A percentile compares a stretch with the other conserved stretches of the same genome.
Evolutionary conservation across 768 basidiomycete species (phyloP).

Genomic region (Termitomyces sp.): DNA sequence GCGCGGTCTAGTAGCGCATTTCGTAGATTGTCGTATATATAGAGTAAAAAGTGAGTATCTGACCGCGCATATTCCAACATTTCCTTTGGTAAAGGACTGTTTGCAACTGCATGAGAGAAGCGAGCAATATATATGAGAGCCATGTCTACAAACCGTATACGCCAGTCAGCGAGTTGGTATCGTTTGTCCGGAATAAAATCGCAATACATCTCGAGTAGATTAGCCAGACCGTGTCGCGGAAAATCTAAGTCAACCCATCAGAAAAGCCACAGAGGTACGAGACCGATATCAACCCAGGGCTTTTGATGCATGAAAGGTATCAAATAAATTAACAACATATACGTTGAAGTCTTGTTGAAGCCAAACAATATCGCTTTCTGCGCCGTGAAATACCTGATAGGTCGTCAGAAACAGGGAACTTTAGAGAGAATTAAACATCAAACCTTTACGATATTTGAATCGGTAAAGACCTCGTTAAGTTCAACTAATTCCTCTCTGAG

Average conservation of each 20-base stretch:
- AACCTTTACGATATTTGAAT: conserved; percentile 84
- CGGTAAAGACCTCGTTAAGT: conserved; percentile 79
- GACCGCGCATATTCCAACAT: conserved; percentile 93
- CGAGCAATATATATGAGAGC: too few relatives aligned
- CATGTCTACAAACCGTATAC: conserved; percentile 58
- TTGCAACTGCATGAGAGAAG: neutral
- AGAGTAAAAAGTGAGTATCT: conserved; percentile 94
- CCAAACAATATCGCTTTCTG: conserved; percentile 93
- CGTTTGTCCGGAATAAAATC: conserved; percentile 90
- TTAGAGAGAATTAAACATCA: neutral
- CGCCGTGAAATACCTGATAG: conserved; percentile 85
- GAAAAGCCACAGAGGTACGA: neutral
- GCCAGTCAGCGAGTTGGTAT: conserved; percentile 97
- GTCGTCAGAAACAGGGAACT: neutral
- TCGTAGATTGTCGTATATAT: conserved; percentile 87
- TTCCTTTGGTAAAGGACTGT: conserved; percentile 73
- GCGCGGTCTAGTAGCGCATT: conserved; percentile 78
- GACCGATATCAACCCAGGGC: conserved; percentile 48
- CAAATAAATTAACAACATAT: conserved; percentile 94
- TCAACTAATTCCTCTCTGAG: conserved; percentile 70
- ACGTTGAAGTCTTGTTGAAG: conserved; percentile 93
- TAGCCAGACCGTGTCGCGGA: conserved; percentile 77
- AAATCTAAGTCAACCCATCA: conserved; percentile 45
- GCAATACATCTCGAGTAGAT: conserved; percentile 83
- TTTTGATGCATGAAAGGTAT: conserved; percentile 93